Conservation (phyloP, 2,329 filamentous ascomycete genomes). For the Fusarium pseudonygamai region DNA sequence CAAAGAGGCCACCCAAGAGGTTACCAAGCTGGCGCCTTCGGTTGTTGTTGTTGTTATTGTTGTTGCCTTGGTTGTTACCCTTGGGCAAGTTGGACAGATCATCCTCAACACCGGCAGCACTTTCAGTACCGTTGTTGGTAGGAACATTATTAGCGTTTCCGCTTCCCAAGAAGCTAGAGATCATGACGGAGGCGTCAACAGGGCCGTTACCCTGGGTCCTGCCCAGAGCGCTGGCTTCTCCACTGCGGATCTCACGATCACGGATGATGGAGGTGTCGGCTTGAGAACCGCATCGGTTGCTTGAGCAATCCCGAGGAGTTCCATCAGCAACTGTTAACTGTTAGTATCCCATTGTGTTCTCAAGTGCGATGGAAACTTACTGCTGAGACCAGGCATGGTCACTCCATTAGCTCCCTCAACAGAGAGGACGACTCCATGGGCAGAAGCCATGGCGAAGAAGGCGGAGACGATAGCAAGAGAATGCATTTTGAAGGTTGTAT, state of each 20-base stretch:
- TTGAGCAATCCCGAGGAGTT: slow-evolving; percentile 73
- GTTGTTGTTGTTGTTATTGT: neutral
- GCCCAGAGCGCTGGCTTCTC: slow-evolving; percentile 67
- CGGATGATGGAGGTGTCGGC: slow-evolving; percentile 77
- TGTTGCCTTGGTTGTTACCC: slow-evolving; percentile 1
- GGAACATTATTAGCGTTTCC: neutral
- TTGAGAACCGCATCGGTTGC: slow-evolving; percentile 70
- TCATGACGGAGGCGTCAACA: slow-evolving; percentile 65
- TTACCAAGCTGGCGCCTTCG: slow-evolving; percentile 43
- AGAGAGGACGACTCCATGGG: slow-evolving; percentile 66
- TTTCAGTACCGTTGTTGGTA: slow-evolving; percentile 27
- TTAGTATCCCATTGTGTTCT: neutral
- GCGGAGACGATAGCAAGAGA: slow-evolving; percentile 42
- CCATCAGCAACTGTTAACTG: slow-evolving; percentile 65
- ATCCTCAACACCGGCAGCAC: slow-evolving; percentile 54
- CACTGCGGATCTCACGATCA: slow-evolving; percentile 63
- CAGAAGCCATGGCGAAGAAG: slow-evolving; percentile 60
- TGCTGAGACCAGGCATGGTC: slow-evolving; percentile 66
- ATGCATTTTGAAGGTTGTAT: slow-evolving; percentile 41
- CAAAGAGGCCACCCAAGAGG: slow-evolving; percentile 38
- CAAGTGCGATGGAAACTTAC: slow-evolving; percentile 29
- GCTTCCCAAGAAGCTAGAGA: slow-evolving; percentile 67
- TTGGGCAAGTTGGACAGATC: slow-evolving; percentile 46
- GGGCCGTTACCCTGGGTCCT: slow-evolving; percentile 69
- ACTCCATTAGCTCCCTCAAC: slow-evolving; percentile 70